Base-by-base conservation (phyloP, 768 basidiomycete genomes). In the Leucosporidium creatinivorum region DNA sequence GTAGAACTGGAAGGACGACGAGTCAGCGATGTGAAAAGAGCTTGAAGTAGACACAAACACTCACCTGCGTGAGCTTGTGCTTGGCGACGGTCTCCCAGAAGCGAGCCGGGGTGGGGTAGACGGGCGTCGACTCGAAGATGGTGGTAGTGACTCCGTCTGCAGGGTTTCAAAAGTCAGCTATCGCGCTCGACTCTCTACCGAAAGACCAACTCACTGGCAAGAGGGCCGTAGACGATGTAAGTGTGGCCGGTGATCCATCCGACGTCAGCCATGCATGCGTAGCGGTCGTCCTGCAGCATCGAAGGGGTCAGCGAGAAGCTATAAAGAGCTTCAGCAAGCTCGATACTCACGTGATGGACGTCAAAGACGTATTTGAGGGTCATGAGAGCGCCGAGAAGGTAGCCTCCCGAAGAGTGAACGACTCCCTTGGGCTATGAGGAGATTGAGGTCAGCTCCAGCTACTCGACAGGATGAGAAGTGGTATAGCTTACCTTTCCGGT, bases 301-400 rank as follows among this genome's bases (percentile, higher is more conserved):
- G 6, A 39, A 28, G 39, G 15, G 6, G 39, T 26, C 21, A 44
- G 5, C 8, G 6, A 44, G 9, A 18, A n/a, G 36, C n/a, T 25
- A 13, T n/a, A 13, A 8, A 1, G 12, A 47, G 13, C 39, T 44
- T 12, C 2, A 44, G 25, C 3, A 48, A 28, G 2, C 15, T 17
- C 25, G 8, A 15, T 2, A 58, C 58, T 44, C 25, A 59, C 58
- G n/a, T 88, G 86, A 79, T 99, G 94, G 26, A 97, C 85, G 77
- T 99, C 94, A 77, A 97, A 99, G 69, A 96, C 91, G 78, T 94
- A 97, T 81, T 97, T 96, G 78, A 96, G 86, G 30, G 94, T 93
- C 67, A 97, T 76, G 1, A 91, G 86, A 0, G 91, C 92, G 73
- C 93, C 86, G 62, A 98, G 89, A 66, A 94, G 85, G 81, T 98